Evolutionary conservation across 2,329 filamentous ascomycete genomes (phyloP).

Genomic region (Monascus ruber): DNA sequence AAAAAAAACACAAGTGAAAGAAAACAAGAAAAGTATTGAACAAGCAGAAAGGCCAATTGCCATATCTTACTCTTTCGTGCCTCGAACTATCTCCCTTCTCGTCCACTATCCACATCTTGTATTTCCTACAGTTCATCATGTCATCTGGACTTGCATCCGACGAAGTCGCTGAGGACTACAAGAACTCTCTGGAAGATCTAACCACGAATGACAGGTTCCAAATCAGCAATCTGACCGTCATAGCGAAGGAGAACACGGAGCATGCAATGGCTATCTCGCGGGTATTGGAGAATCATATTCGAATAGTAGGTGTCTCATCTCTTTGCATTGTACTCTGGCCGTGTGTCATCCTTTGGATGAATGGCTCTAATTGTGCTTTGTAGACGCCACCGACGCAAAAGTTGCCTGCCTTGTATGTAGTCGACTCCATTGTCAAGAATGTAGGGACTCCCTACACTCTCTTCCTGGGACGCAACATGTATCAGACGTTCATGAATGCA

Average conservation of each 20-base stretch:
- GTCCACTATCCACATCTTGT: conserved; percentile 1
- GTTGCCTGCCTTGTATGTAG: conserved; percentile 87
- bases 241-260: conserved; percentile 94
- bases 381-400: conserved; percentile 84
- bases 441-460: conserved; percentile 95
- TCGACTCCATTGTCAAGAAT: conserved; percentile 98
- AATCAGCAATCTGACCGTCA: conserved; percentile 94
- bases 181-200: conserved; percentile 82
- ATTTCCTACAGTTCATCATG: conserved; percentile 41
- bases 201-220: conserved; percentile 85
- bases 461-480: conserved; percentile 85
- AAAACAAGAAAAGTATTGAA: conserved; percentile 4
- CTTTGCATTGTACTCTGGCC: conserved; percentile 5
- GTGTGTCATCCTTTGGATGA: conserved; percentile 14
- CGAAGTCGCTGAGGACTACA: conserved; percentile 91
- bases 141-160: conserved; percentile 53
- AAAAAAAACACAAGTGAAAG: conserved; percentile 3
- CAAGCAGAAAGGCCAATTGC: neutral
- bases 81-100: conserved; percentile 5
- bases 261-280: conserved; percentile 88
- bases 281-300: conserved; percentile 84
- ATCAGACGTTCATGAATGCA: conserved; percentile 91
- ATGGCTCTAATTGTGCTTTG: conserved; percentile 23
- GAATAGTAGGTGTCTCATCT: conserved; percentile 59
- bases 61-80: neutral